Percentiles rank a stretch among this genome's conserved stretches.
phyloP scores from a whole-genome alignment of 164 flowering plant species.

The Euptelea pleiosperma region DNA sequence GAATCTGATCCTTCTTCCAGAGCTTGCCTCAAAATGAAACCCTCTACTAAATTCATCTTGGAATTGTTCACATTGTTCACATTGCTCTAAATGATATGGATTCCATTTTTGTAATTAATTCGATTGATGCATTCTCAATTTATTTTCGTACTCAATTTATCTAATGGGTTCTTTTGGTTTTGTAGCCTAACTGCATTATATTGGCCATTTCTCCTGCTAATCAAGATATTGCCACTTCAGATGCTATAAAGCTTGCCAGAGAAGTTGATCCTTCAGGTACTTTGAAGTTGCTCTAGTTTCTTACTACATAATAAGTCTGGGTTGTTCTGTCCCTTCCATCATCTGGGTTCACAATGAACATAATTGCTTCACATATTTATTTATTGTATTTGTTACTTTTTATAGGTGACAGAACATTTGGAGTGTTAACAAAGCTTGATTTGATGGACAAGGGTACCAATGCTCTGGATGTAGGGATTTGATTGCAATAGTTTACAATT shows the following conservation, averaged over 20 bases:
- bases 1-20: too few relatives aligned
- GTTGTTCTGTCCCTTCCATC: neutral
- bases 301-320: neutral
- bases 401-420: constrained; percentile 93
- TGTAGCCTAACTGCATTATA: constrained; percentile 90
- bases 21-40: too few relatives aligned
- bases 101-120: too few relatives aligned
- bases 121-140: too few relatives aligned
- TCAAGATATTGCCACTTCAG: constrained; percentile 97
- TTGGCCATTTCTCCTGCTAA: constrained; percentile 94
- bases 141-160: neutral
- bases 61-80: too few relatives aligned
- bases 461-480: constrained; percentile 68
- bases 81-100: too few relatives aligned
- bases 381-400: constrained; percentile 8
- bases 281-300: neutral
- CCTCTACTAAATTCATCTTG: too few relatives aligned
- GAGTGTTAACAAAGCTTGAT: constrained; percentile 89
- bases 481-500: constrained; percentile 6
- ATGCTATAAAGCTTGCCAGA: constrained; percentile 88
- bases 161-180: constrained; percentile 1
- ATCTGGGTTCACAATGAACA: neutral
- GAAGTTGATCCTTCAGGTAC: constrained; percentile 92
- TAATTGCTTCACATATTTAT: neutral
- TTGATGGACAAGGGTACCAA: constrained; percentile 97